Percentiles rank a stretch among this genome's conserved stretches.
Conservation (phyloP, 148 eudicot genomes). For the Persicaria maculosa region DNA sequence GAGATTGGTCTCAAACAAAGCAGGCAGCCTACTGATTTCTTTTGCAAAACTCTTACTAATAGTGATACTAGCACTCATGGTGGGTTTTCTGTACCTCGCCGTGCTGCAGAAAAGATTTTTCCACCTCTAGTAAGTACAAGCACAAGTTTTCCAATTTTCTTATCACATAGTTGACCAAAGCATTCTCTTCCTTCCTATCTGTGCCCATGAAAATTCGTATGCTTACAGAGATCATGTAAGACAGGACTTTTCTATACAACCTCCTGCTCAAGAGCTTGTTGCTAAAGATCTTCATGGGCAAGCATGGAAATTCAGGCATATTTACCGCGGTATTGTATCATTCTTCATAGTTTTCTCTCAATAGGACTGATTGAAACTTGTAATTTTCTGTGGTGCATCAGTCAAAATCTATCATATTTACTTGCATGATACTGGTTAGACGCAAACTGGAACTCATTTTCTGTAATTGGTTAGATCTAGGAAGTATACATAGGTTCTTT, state of each 20-base stretch:
- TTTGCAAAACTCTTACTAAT: conserved; percentile 98
- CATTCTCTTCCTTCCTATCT: neutral
- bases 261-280: conserved; percentile 87
- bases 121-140: conserved; percentile 69
- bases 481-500: neutral
- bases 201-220: conserved; percentile 12
- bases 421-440: neutral
- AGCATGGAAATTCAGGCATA: conserved; percentile 90
- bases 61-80: conserved; percentile 99
- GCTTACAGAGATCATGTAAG: conserved; percentile 29
- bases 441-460: neutral
- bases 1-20: conserved; percentile 91
- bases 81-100: conserved; percentile 95
- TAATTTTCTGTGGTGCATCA: neutral
- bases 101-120: conserved; percentile 97
- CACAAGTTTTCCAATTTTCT: neutral
- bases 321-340: conserved; percentile 60
- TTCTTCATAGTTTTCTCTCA: neutral
- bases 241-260: conserved; percentile 97
- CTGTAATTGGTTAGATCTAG: neutral
- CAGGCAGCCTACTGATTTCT: conserved; percentile 88
- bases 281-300: conserved; percentile 97
- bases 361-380: neutral
- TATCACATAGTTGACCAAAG: neutral
- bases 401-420: neutral